These are phyloP conservation scores for Trametes polyzona DNA, from an alignment of 1,284 basidiomycete species.

Conservation along the genomic window DNA sequence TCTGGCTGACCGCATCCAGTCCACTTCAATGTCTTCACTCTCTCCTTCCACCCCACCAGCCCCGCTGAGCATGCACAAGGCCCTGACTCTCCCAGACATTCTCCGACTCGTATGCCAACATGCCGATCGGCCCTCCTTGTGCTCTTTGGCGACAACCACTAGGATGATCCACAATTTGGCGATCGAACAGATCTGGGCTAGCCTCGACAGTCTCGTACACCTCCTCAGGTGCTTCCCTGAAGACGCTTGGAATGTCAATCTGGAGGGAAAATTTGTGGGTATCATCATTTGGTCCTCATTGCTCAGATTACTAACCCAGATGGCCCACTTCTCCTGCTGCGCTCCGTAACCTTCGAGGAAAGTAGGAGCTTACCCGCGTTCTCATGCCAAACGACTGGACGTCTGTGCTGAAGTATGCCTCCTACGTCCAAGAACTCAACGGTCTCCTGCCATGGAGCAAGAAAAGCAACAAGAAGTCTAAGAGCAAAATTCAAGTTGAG, in stretches of 20 bases:
- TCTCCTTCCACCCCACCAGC: no score
- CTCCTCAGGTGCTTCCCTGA: not conserved
- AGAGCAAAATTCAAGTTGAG: no score
- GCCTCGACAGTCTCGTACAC: not conserved
- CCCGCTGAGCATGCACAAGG: no score
- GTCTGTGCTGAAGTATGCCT: not conserved
- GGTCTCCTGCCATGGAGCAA: not conserved
- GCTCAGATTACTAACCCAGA: not conserved
- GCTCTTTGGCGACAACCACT: not conserved
- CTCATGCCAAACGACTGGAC: constrained; percentile 1
- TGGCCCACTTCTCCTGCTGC: no score
- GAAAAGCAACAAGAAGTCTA: not conserved
- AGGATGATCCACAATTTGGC: not conserved
- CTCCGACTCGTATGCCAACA: no score
- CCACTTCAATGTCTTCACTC: no score
- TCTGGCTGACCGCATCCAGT: no score
- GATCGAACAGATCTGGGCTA: not conserved
- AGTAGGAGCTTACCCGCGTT: not conserved
- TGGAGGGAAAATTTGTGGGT: not conserved
- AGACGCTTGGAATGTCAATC: not conserved
- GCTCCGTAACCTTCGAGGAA: no score
- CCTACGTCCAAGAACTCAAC: not conserved
- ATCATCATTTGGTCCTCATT: not conserved
- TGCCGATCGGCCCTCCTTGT: no score
- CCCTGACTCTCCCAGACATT: no score